Percentiles rank a stretch among this genome's conserved stretches.
Conservation (phyloP, 768 basidiomycete species). For the Galerina sulciceps region DNA sequence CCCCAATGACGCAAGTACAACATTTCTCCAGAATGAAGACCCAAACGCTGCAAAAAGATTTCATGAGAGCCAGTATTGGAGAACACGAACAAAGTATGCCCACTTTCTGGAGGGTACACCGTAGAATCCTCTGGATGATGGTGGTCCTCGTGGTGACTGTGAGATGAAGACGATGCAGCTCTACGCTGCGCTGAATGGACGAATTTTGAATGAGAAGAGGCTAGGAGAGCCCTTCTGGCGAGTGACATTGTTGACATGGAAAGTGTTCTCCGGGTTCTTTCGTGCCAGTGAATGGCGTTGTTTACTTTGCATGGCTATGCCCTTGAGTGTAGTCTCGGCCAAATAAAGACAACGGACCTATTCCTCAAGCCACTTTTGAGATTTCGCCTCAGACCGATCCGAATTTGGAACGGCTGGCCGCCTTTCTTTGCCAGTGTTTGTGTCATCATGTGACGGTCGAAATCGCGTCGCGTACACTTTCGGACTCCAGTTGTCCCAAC, state of each 20-base stretch:
- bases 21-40: constrained; percentile 70
- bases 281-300: too few relatives aligned
- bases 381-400: too few relatives aligned
- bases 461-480: too few relatives aligned
- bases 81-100: constrained; percentile 16
- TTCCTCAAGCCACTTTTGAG: too few relatives aligned
- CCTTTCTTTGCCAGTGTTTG: too few relatives aligned
- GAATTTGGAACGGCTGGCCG: too few relatives aligned
- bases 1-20: constrained; percentile 52
- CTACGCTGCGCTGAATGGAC: constrained; percentile 39
- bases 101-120: constrained; percentile 66
- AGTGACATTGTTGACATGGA: constrained; percentile 42
- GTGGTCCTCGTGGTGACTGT: constrained; percentile 46
- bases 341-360: too few relatives aligned
- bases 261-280: not conserved
- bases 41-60: constrained; percentile 54
- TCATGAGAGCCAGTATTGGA: not conserved
- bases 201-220: constrained; percentile 36
- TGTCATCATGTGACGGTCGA: too few relatives aligned
- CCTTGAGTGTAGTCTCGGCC: too few relatives aligned
- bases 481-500: too few relatives aligned
- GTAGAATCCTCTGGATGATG: constrained; percentile 33
- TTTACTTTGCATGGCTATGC: too few relatives aligned
- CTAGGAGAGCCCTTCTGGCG: constrained; percentile 40
- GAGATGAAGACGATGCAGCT: constrained; percentile 47